Evolutionary conservation across 2,329 filamentous ascomycete genomes (phyloP).

Genomic region (Ophiocordyceps unilateralis): DNA sequence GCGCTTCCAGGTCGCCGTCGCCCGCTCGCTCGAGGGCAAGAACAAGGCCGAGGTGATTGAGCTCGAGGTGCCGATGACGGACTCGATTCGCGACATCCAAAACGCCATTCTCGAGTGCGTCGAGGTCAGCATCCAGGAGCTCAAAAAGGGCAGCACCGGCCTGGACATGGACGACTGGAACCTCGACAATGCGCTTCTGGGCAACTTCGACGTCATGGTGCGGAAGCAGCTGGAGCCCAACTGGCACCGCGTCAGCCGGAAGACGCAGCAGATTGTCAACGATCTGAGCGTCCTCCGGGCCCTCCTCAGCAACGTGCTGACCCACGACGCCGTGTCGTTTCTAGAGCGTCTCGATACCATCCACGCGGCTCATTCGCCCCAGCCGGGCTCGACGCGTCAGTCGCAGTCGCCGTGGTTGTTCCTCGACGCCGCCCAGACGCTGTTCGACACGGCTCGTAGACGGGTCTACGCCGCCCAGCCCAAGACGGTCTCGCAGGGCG

Average conservation of each 20-base stretch:
- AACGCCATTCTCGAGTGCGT: slow-evolving; percentile 92
- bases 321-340: slow-evolving; percentile 80
- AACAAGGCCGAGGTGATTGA: slow-evolving; percentile 95
- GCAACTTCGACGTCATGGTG: slow-evolving; percentile 80
- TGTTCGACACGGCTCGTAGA: slow-evolving; percentile 78
- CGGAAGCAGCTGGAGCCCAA: slow-evolving; percentile 84
- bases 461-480: slow-evolving; percentile 66
- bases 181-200: slow-evolving; percentile 77
- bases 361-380: slow-evolving; percentile 74
- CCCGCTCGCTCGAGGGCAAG: slow-evolving; percentile 75
- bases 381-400: slow-evolving; percentile 71
- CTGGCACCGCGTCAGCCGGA: slow-evolving; percentile 92
- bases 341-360: slow-evolving; percentile 90
- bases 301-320: slow-evolving; percentile 66
- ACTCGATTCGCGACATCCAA: slow-evolving; percentile 83
- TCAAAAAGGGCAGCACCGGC: slow-evolving; percentile 79
- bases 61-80: slow-evolving; percentile 89
- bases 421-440: slow-evolving; percentile 81
- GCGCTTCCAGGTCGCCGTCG: slow-evolving; percentile 80
- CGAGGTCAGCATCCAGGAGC: slow-evolving; percentile 80
- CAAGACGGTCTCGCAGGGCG: slow-evolving; percentile 28
- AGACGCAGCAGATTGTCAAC: slow-evolving; percentile 84
- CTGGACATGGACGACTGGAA: slow-evolving; percentile 97
- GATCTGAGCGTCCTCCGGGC: slow-evolving; percentile 71
- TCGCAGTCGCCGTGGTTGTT: slow-evolving; percentile 94